A percentile compares a stretch with the other conserved stretches of the same genome.
Evolutionary conservation across 2,329 filamentous ascomycete species (phyloP).

Genomic region (Microdochium paspali): DNA sequence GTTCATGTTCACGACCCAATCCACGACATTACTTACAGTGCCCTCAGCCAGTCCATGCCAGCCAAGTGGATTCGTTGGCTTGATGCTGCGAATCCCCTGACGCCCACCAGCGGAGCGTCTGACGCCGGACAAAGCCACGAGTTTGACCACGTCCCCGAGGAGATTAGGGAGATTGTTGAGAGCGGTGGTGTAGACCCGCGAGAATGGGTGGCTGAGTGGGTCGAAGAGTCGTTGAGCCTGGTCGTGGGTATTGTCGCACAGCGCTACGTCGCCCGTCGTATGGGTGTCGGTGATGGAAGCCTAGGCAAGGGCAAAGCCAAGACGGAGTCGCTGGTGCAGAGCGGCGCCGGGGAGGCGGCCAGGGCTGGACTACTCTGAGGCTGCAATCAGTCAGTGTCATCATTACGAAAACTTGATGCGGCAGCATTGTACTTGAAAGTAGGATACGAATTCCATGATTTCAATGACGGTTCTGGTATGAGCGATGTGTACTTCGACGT

Average conservation of each 20-base stretch:
- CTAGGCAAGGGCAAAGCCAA: constrained; percentile 53
- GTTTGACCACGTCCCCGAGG: constrained; percentile 54
- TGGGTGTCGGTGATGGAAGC: constrained; percentile 85
- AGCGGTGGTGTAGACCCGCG: constrained; percentile 73
- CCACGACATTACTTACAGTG: constrained; percentile 79
- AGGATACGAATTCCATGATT: no score
- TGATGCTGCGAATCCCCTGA: constrained; percentile 53
- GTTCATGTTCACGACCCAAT: constrained; percentile 80
- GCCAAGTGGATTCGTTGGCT: constrained; percentile 86
- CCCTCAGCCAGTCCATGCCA: constrained; percentile 75
- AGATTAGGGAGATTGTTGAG: constrained; percentile 79
- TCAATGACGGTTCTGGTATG: no score
- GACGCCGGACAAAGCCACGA: constrained; percentile 19
- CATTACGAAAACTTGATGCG: not conserved
- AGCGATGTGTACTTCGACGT: no score
- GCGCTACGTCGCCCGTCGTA: constrained; percentile 85
- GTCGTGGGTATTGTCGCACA: constrained; percentile 82
- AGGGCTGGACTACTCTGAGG: constrained; percentile 43
- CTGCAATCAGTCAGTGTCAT: not conserved
- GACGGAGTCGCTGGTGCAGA: constrained; percentile 44
- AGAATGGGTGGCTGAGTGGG: constrained; percentile 97
- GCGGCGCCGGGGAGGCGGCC: constrained; percentile 50
- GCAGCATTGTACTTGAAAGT: not conserved
- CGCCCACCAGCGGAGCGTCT: constrained; percentile 41
- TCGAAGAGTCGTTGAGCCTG: constrained; percentile 76